These are phyloP conservation scores for Pelargonium citronellum DNA, from an alignment of 441 rosid species.

Conservation along the genomic window DNA sequence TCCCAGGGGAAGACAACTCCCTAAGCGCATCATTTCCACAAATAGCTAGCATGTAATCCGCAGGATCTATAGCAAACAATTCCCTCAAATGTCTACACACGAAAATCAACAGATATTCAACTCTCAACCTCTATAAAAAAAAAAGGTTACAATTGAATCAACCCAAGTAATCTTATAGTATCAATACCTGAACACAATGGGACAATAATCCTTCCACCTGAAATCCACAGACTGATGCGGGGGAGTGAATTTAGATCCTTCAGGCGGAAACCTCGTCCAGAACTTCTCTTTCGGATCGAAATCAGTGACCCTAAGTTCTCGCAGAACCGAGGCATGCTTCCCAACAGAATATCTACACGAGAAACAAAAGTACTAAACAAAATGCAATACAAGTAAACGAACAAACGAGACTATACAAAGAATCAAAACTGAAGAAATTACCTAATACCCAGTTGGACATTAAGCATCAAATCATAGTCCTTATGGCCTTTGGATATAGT, in stretches of 20 bases:
- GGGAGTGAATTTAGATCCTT: constrained; percentile 90
- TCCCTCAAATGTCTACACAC: constrained; percentile 60
- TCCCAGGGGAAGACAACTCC: constrained; percentile 95
- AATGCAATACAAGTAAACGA: not conserved
- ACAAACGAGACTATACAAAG: not conserved
- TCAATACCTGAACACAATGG: constrained; percentile 82
- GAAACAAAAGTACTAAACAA: not conserved
- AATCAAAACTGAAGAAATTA: not conserved
- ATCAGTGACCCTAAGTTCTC: constrained; percentile 70
- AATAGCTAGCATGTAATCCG: constrained; percentile 90
- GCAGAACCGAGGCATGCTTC: constrained; percentile 56
- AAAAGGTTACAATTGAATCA: not conserved
- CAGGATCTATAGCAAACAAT: constrained; percentile 83
- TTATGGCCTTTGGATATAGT: constrained; percentile 90
- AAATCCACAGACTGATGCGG: constrained; percentile 95
- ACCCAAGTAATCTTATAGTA: not conserved
- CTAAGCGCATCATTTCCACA: constrained; percentile 96
- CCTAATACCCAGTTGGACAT: constrained; percentile 63
- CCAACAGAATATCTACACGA: constrained; percentile 60
- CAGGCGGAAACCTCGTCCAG: constrained; percentile 93
- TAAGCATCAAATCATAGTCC: constrained; percentile 91
- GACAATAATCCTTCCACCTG: constrained; percentile 97
- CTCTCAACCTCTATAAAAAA: constrained; percentile 10
- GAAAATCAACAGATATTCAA: constrained; percentile 26
- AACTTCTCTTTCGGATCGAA: constrained; percentile 93